Base-by-base conservation (phyloP, 306 rosid species). In the Carpinus fangiana region DNA sequence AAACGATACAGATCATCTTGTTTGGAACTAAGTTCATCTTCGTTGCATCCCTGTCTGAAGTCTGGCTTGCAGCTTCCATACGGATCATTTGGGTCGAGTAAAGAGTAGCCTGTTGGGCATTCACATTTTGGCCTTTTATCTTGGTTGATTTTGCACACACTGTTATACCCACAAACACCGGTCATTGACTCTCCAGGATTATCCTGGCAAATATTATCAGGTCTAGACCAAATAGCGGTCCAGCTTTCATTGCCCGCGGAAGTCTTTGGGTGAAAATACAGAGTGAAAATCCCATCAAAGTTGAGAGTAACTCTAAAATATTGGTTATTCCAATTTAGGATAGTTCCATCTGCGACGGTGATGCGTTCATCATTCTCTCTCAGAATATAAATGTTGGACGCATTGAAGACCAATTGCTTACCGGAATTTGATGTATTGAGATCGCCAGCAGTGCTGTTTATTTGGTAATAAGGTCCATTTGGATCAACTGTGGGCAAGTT, bases 101-200 rank as follows among this genome's bases (percentile, higher is more conserved):
- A 68, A 23, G 87, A 73, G 70, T 72, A 88, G 12, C 84, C 66
- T 2, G 0, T 18, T 16, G 78, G 86, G 36, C 89, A 85, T 20
- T 14, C 5, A 60, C 91, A 81, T 2, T 38, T 76, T 0, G 86
- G 84, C 78, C 81, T 87, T 9, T 53, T n/a, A 20, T 75, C 73
- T 13, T 31, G 76, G 12, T 41, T 41, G 45, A 83, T 45, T 26
- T 52, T 21, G 43, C 89, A 88, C 18, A 82, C 28, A 2, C 84
- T 81, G 60, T 88, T 83, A 60, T 72, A 76, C 1, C 89, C 87
- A 52, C 91, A 88, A 38, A 78, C 70, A 17, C 87, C 91, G n/a
- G 18, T 38, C 43, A 38, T 38, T 38, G 55, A 10, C 86, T 2
- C 2, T 1, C 12, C 78, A 0, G 0, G 0, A 48, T 65, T 16